Evolutionary conservation across 2,329 filamentous ascomycete species (phyloP).

Genomic region (Aspergillus latus): DNA sequence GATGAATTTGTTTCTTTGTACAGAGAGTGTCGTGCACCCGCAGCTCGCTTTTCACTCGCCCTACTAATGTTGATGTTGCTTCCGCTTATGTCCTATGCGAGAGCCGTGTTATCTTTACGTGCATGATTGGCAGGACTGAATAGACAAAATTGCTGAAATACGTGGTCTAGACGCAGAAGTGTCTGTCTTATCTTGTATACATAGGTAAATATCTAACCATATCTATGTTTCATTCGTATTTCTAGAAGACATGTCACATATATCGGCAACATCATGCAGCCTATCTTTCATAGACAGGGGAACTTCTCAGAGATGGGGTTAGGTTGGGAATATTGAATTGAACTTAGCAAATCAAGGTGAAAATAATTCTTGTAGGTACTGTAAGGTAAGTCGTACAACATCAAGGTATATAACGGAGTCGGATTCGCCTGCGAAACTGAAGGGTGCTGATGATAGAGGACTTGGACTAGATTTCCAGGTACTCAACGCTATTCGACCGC

Average conservation of each 20-base stretch:
- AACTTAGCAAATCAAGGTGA: not conserved
- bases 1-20: constrained; percentile 8
- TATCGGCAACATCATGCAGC: not conserved
- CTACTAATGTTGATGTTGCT: constrained; percentile 5
- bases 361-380: not conserved
- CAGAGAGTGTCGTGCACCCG: not conserved
- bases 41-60: not conserved
- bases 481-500: constrained; percentile 13
- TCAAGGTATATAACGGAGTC: not conserved
- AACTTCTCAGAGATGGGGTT: not conserved
- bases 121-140: not conserved
- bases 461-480: constrained; percentile 4
- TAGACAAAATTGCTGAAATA: not conserved
- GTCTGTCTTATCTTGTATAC: not conserved
- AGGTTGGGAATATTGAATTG: constrained; percentile 5
- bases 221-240: not conserved
- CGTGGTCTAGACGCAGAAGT: no score
- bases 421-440: constrained; percentile 8
- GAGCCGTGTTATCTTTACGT: not conserved
- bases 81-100: not conserved
- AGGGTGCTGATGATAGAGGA: not conserved
- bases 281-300: not conserved
- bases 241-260: not conserved
- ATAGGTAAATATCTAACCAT: not conserved
- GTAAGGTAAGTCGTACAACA: not conserved